A percentile compares a stretch with the other conserved stretches of the same genome.
Evolutionary conservation across 192 early-diverging fungal species (phyloP).

Genomic region (Allomyces macrogynus): DNA sequence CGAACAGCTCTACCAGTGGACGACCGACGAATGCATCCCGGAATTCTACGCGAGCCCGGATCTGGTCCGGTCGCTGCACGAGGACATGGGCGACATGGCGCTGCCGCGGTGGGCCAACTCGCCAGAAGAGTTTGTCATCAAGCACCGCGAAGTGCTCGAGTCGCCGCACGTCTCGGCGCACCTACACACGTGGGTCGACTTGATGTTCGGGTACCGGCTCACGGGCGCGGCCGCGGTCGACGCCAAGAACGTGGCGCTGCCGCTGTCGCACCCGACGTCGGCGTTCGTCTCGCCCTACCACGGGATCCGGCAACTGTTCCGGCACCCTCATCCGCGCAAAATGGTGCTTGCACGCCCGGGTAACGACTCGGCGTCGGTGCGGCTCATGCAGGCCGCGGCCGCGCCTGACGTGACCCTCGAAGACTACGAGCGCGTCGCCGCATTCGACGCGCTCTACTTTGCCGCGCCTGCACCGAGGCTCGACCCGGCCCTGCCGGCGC

Average conservation of each 20-base stretch:
- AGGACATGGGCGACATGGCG: slow-evolving; percentile 39
- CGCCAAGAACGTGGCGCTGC: slow-evolving; percentile 54
- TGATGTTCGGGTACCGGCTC: slow-evolving; percentile 73
- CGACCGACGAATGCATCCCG: slow-evolving; percentile 53
- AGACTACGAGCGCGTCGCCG: no score
- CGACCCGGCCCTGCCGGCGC: no score
- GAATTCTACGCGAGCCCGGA: slow-evolving; percentile 46
- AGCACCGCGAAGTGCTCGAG: slow-evolving; percentile 55
- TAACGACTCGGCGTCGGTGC: no score
- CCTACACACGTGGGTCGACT: slow-evolving; percentile 70
- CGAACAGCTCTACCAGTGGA: slow-evolving; percentile 41
- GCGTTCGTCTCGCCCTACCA: slow-evolving; percentile 2
- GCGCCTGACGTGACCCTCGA: no score
- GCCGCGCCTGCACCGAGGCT: no score
- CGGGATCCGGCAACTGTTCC: slow-evolving; percentile 2
- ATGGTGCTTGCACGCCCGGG: no score
- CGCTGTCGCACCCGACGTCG: slow-evolving; percentile 9
- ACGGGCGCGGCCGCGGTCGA: slow-evolving; percentile 52
- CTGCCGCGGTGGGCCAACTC: slow-evolving; percentile 54
- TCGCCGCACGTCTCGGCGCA: slow-evolving; percentile 53
- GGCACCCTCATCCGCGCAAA: neutral
- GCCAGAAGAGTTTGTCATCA: slow-evolving; percentile 60
- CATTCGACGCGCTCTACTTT: no score
- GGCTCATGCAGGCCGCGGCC: no score
- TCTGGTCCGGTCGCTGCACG: slow-evolving; percentile 40